Base-by-base conservation (phyloP, 768 basidiomycete species). In the Suillus luteus region DNA sequence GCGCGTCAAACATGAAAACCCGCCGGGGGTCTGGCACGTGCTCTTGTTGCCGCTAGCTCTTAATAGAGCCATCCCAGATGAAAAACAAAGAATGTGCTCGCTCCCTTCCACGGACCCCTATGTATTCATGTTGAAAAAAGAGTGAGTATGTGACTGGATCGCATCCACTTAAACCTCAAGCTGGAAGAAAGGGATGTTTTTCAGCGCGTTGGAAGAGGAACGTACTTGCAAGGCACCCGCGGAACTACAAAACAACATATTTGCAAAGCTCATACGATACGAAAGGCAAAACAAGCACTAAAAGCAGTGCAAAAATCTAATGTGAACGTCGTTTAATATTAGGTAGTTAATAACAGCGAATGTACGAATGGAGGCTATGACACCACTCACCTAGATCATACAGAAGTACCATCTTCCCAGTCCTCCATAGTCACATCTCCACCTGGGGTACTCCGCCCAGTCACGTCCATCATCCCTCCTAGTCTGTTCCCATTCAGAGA, bases 351-450 rank as follows among this genome's bases (percentile, higher is more conserved):
- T 49, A 24, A 24, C n/a, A 38, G 19, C 8, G 10, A 33, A 14
- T 9, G 6, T 14, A 60, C 43, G 9, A 15, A 60, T 15, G 2
- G 5, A 57, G 3, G 22, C 14, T 24, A 22, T 24, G 3, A 59
- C 31, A 24, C 14, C 17, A 31, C 51, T 33, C 19, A 33, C 33
- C 55, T 59, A 66, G 51, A 52, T 64, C 67, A 76, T 22, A 73
- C 60, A 2, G 70, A 75, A n/a, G 49, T 64, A 19, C 71, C 65
- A 24, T 76, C 74, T 27, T 76, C 74, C 75, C 73, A 75, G 57
- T 75, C 75, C 17, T 76, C 75, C 9, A 73, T 68, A 24, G 66
- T 61, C 9, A 59, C 44, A 6, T 72, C 69, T 52, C 59, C 64
- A 5, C 40, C 43, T 4, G 59, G 65, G 49, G 70, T 69, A 19